A percentile compares a stretch with the other conserved stretches of the same genome.
phyloP scores from a whole-genome alignment of 1,139 yeast species.

The Taiozyma sp. region DNA sequence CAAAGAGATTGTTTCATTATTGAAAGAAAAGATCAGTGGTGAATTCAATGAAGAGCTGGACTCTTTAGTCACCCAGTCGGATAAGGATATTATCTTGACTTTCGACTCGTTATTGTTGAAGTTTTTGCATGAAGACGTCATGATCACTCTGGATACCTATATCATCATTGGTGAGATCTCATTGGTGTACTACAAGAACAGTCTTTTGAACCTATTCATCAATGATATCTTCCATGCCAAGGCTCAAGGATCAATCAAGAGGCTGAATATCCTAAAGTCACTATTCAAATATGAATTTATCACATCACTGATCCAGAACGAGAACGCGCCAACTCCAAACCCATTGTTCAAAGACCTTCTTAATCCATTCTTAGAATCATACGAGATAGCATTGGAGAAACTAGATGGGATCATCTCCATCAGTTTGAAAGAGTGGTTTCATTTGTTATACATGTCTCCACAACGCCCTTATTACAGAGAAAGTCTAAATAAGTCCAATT shows the following conservation, averaged over 20 bases:
- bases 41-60: conserved; percentile 2
- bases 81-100: neutral
- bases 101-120: conserved; percentile 6
- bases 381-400: conserved; percentile 15
- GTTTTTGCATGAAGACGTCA: conserved; percentile 10
- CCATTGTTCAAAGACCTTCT: conserved; percentile 10
- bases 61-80: neutral
- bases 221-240: conserved; percentile 14
- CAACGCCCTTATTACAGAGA: conserved; percentile 12
- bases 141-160: conserved; percentile 1
- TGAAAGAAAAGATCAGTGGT: conserved; percentile 5
- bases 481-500: conserved; percentile 18
- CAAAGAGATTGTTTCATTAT: conserved; percentile 5
- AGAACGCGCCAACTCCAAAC: neutral
- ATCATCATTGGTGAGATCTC: conserved; percentile 15
- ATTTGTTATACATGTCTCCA: conserved; percentile 14
- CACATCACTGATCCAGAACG: conserved; percentile 5
- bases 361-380: conserved; percentile 20
- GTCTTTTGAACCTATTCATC: conserved; percentile 16
- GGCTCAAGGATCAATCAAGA: neutral
- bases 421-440: conserved; percentile 17
- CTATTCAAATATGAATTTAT: conserved; percentile 18
- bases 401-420: conserved; percentile 12
- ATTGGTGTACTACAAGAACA: conserved; percentile 19
- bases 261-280: conserved; percentile 7